Percentiles rank a stretch among this genome's conserved stretches.
Evolutionary conservation across 257 asterid genomes (phyloP).

Genomic region (Fraxinus excelsior): DNA sequence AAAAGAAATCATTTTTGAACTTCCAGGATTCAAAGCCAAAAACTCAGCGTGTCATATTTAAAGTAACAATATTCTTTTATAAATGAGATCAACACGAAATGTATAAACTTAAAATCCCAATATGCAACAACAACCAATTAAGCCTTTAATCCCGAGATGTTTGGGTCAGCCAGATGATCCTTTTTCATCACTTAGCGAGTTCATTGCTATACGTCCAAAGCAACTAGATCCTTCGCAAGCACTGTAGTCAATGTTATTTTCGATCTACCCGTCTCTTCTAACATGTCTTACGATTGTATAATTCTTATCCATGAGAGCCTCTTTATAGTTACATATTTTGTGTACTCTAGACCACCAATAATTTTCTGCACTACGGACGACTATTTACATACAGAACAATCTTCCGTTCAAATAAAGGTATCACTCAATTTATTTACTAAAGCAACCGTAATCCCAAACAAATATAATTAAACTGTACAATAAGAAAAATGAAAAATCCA

Average conservation of each 20-base stretch:
- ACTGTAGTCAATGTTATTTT: background rate
- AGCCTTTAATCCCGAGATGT: background rate
- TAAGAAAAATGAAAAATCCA: constrained; percentile 14
- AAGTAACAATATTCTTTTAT: no score
- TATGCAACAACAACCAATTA: background rate
- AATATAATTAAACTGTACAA: background rate
- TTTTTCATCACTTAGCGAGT: background rate
- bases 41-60: no score
- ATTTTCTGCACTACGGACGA: background rate
- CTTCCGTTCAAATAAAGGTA: background rate
- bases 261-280: background rate
- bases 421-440: background rate
- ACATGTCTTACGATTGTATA: no score
- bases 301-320: background rate
- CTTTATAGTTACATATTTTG: background rate
- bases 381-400: background rate
- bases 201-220: background rate
- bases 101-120: no score
- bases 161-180: background rate
- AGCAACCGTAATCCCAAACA: background rate
- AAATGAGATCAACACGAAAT: no score
- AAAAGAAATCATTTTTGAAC: background rate
- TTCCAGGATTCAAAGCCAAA: background rate
- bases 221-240: background rate
- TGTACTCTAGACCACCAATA: no score